Evolutionary conservation across 495 filamentous ascomycete species (phyloP), one percentile per base, ranked within the genome.

Genomic region (Talaromyces nanjingensis): DNA sequence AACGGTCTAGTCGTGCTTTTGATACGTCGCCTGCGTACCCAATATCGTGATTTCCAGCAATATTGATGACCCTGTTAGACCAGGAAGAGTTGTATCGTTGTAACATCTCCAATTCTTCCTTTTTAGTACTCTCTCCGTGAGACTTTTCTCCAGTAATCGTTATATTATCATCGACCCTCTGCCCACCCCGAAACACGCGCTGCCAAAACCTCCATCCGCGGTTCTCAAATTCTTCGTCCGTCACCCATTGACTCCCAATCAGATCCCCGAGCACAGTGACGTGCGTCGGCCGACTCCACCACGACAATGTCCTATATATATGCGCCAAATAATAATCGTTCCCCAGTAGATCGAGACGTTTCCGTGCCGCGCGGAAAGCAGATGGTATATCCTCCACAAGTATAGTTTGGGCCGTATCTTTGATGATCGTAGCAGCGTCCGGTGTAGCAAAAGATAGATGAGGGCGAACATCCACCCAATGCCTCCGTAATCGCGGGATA

Each of bases 241-340:
- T 82, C 34, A 98, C 87, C 96, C 96, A 98, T 70, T 98, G 94
- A 68, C 92, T 96, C n/a, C 94, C 96, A 7, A 98, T 77, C 60
- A 98, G 77, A 69, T 98, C 94, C 4, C 94, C 94, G 3, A 98
- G 80, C 1, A 97, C 92, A 0, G 89, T 86, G 27, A 93, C 88
- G 74, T 98, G 96, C 0, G 91, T 96, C 25, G 94, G 94, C 24
- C 80, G 72, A 4, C 87, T 84, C 86, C 87, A 92, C 86, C 90
- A 93, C 65, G 83, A 82, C 18, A 96, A 71, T 0, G 87, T 91
- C n/a, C 91, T 85, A 77, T 94, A 97, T 56, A 97, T 89, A 71
- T 97, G 94, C 9, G 90, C 89, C 7, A 98, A 85, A 74, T 97
- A 98, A 66, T 86, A 92, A 73, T 98, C 94, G 74, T 98, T 98